A percentile compares a stretch with the other conserved stretches of the same genome.
These are phyloP conservation scores for Pelagophyceae sp. DNA, from an alignment of 352 stramenopile genomes.

Conservation along the genomic window DNA sequence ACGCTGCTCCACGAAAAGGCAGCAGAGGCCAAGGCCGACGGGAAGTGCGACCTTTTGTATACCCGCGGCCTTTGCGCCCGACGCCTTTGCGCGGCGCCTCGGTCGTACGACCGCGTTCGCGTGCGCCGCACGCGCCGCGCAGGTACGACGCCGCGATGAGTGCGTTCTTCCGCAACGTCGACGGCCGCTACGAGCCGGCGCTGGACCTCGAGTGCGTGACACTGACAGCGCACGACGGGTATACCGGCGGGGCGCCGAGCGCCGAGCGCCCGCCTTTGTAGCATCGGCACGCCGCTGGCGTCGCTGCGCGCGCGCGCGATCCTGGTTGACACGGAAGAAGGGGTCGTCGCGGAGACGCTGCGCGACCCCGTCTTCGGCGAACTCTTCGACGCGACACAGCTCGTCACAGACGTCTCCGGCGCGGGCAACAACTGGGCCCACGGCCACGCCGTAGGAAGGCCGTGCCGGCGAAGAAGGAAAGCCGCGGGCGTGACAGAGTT, in stretches of 20 bases:
- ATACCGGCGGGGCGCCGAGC: not conserved
- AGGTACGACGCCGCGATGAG: conserved; percentile 77
- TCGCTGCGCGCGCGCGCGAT: conserved; percentile 57
- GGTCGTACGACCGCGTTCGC: no score
- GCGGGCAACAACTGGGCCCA: conserved; percentile 84
- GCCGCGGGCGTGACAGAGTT: no score
- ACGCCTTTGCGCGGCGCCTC: no score
- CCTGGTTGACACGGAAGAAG: conserved; percentile 83
- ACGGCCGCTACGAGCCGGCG: conserved; percentile 50
- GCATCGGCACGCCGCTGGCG: conserved; percentile 12
- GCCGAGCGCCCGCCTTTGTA: not conserved
- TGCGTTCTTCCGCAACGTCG: conserved; percentile 79
- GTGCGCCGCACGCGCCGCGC: no score
- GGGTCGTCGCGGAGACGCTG: conserved; percentile 68
- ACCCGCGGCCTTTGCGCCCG: no score
- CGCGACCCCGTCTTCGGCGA: conserved; percentile 59
- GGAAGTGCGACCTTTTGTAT: no score
- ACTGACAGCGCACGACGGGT: conserved; percentile 25
- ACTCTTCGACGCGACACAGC: conserved; percentile 73
- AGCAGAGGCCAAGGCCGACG: not conserved
- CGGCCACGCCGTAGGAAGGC: no score
- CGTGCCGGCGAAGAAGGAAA: no score
- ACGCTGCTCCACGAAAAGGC: conserved; percentile 73
- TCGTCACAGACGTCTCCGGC: conserved; percentile 72
- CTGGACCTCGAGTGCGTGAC: conserved; percentile 53